Percentiles rank a stretch among this genome's conserved stretches.
phyloP scores from a whole-genome alignment of 2,329 filamentous ascomycete species.

The Coleophoma crateriformis region DNA sequence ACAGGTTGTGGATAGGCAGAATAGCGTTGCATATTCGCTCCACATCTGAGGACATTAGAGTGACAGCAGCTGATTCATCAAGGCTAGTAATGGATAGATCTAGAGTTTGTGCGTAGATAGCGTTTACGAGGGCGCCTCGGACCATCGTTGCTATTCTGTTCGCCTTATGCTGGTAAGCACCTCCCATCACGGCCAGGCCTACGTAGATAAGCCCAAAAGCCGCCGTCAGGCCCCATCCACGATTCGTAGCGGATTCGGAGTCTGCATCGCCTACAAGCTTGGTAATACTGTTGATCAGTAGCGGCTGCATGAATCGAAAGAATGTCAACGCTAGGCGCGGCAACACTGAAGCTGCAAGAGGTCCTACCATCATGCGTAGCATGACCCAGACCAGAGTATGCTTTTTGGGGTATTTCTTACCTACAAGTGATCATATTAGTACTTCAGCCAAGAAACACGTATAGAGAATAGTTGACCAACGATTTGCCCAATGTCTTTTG shows the following conservation, averaged over 20 bases:
- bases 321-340: constrained; percentile 11
- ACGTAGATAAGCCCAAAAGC: constrained; percentile 14
- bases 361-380: constrained; percentile 7
- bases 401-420: constrained; percentile 7
- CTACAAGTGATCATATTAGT: constrained; percentile 3
- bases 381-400: constrained; percentile 13
- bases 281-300: constrained; percentile 12
- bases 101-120: constrained; percentile 22
- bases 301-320: constrained; percentile 15
- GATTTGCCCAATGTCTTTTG: constrained; percentile 7
- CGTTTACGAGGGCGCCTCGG: constrained; percentile 19
- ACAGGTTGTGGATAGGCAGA: constrained; percentile 19
- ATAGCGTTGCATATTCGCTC: constrained; percentile 21
- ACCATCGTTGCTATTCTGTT: constrained; percentile 18
- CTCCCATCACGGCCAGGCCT: constrained; percentile 12
- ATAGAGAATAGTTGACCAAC: neutral
- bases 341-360: constrained; percentile 7
- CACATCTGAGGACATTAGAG: constrained; percentile 22
- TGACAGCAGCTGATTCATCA: constrained; percentile 20
- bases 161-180: constrained; percentile 17
- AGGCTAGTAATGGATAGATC: constrained; percentile 15
- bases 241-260: constrained; percentile 6
- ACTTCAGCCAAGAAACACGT: neutral
- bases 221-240: constrained; percentile 14
- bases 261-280: constrained; percentile 7